Conservation (phyloP, 2,329 filamentous ascomycete species). For the Geosmithia putterillii region DNA sequence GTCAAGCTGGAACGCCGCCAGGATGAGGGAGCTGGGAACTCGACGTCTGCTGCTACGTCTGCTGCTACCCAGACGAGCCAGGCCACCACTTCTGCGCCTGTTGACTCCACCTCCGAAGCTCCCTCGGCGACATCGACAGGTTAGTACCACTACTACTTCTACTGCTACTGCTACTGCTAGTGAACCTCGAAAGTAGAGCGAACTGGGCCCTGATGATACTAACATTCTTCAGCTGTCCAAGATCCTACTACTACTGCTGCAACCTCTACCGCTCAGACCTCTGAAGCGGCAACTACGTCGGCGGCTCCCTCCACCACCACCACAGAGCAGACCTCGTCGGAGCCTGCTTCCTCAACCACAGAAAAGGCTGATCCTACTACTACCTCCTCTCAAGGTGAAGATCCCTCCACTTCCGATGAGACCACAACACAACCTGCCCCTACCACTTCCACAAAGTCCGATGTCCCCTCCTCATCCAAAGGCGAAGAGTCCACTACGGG, state of each 20-base stretch:
- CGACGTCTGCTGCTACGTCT: neutral
- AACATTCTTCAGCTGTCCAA: neutral
- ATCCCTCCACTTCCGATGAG: neutral
- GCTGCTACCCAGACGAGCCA: neutral
- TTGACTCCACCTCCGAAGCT: neutral
- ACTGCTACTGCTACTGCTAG: too few species aligned
- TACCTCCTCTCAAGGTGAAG: neutral
- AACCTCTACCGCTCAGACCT: neutral
- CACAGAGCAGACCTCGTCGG: neutral
- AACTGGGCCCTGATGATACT: too few species aligned
- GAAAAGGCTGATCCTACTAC: neutral
- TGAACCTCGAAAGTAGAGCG: too few species aligned
- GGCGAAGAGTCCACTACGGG: neutral
- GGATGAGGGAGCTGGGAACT: slow-evolving; percentile 1
- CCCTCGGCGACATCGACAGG: neutral
- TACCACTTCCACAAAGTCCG: neutral
- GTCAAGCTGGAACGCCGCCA: slow-evolving; percentile 1
- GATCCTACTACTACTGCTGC: neutral
- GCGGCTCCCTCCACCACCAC: neutral
- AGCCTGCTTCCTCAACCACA: neutral
- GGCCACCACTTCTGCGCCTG: neutral
- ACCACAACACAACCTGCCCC: too few species aligned
- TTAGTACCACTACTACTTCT: neutral
- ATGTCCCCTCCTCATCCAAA: neutral
- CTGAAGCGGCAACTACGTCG: neutral